A percentile compares a stretch with the other conserved stretches of the same genome.
These are phyloP conservation scores for Mycocentrospora acerina DNA, from an alignment of 2,329 filamentous ascomycete genomes.

Conservation along the genomic window DNA sequence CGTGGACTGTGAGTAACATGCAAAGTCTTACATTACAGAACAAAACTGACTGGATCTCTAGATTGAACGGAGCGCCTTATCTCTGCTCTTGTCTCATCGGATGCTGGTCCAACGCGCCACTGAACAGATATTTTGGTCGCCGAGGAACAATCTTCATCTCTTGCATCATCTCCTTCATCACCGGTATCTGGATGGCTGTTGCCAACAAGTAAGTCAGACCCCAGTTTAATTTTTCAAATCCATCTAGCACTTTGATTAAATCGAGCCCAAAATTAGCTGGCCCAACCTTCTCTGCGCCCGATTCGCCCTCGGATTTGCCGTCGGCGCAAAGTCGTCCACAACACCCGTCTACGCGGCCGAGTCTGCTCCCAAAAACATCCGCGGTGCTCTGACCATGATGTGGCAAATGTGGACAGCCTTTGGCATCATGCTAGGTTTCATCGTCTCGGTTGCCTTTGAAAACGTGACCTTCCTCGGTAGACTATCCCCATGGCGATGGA, in stretches of 20 bases:
- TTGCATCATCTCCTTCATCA: slow-evolving; percentile 36
- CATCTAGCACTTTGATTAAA: slow-evolving; percentile 19
- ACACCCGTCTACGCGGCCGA: slow-evolving; percentile 53
- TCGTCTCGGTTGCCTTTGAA: slow-evolving; percentile 33
- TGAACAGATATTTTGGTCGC: slow-evolving; percentile 35
- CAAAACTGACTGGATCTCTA: no score
- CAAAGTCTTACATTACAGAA: no score
- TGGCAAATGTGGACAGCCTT: slow-evolving; percentile 51
- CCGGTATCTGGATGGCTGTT: slow-evolving; percentile 36
- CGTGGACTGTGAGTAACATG: slow-evolving; percentile 14
- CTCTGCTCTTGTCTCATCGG: slow-evolving; percentile 45
- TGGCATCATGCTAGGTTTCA: slow-evolving; percentile 38
- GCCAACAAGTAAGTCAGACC: slow-evolving; percentile 19
- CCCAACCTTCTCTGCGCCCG: slow-evolving; percentile 34
- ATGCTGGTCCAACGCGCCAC: slow-evolving; percentile 36
- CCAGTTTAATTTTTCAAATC: background rate
- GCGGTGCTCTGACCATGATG: slow-evolving; percentile 54
- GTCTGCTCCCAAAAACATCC: slow-evolving; percentile 51
- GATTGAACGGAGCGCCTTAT: slow-evolving; percentile 6
- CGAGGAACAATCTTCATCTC: slow-evolving; percentile 38
- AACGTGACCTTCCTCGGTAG: slow-evolving; percentile 26
- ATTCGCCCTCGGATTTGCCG: slow-evolving; percentile 36
- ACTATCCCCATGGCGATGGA: slow-evolving; percentile 35
- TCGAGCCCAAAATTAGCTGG: no score
- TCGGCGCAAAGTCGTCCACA: slow-evolving; percentile 40